A percentile compares a stretch with the other conserved stretches of the same genome.
phyloP scores from a whole-genome alignment of 371 early-diverging fungal species.

The Amoeboaphelidium occidentale region DNA sequence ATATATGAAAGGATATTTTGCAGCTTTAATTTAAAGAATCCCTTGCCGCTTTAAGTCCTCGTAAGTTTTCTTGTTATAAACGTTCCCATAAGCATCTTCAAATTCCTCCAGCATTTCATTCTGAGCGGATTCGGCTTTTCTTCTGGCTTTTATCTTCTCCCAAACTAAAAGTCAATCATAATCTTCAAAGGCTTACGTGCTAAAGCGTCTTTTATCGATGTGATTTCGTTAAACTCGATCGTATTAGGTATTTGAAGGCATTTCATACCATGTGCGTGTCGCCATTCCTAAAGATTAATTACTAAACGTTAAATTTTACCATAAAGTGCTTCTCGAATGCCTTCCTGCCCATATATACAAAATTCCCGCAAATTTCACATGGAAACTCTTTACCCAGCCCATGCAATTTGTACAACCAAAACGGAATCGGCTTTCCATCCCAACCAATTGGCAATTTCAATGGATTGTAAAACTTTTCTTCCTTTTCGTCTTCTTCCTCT shows the following conservation, averaged over 20 bases:
- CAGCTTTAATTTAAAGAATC: conserved; percentile 1
- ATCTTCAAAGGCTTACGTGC: conserved; percentile 32
- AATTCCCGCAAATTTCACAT: conserved; percentile 93
- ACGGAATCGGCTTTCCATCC: conserved; percentile 98
- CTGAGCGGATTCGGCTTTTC: conserved; percentile 28
- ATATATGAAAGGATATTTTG: background rate
- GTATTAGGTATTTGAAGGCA: conserved; percentile 81
- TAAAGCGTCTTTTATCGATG: conserved; percentile 69
- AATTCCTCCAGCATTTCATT: conserved; percentile 74
- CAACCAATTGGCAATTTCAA: conserved; percentile 86
- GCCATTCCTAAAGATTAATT: conserved; percentile 35
- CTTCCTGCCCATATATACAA: conserved; percentile 85
- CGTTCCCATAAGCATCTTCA: conserved; percentile 90
- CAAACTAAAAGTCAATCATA: conserved; percentile 26
- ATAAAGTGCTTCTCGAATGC: conserved; percentile 89
- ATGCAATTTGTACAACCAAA: conserved; percentile 93
- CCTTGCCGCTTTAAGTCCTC: conserved; percentile 22
- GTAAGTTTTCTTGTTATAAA: conserved; percentile 91
- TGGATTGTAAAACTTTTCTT: conserved; percentile 81
- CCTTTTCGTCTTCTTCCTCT: conserved; percentile 61
- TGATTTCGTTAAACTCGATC: conserved; percentile 79
- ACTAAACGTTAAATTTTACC: conserved; percentile 6
- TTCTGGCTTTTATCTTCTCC: conserved; percentile 41
- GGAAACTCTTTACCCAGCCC: conserved; percentile 82
- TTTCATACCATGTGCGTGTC: conserved; percentile 86